A percentile compares a stretch with the other conserved stretches of the same genome.
phyloP scores from a whole-genome alignment of 1,284 basidiomycete genomes.

The Phlebopus sp. region DNA sequence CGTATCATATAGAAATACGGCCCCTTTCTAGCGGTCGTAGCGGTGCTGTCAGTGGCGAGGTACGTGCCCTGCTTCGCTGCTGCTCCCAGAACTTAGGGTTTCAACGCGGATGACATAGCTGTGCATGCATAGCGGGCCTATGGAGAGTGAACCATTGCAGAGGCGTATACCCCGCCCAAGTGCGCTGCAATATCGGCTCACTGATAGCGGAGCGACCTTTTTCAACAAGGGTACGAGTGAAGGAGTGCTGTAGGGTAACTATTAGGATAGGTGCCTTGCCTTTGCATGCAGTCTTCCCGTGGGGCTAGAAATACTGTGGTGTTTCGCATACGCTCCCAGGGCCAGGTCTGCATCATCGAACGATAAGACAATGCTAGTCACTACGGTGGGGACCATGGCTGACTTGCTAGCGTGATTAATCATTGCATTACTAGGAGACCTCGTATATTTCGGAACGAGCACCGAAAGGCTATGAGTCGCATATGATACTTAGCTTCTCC shows the following conservation, averaged over 20 bases:
- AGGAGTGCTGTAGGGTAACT: slow-evolving; percentile 49
- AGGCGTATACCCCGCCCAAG: slow-evolving; percentile 47
- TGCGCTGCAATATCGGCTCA: slow-evolving; percentile 67
- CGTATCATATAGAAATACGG: slow-evolving; percentile 66
- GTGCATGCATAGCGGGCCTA: slow-evolving; percentile 56
- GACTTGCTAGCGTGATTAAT: no score
- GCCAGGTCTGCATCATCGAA: no score
- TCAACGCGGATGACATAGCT: slow-evolving; percentile 40
- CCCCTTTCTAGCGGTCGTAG: slow-evolving; percentile 69
- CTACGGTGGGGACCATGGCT: no score
- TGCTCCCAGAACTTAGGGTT: neutral
- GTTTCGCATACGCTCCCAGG: no score
- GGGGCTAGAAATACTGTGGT: no score
- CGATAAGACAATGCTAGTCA: no score
- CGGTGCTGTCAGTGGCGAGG: slow-evolving; percentile 73
- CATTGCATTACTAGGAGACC: neutral
- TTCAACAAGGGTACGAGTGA: slow-evolving; percentile 69
- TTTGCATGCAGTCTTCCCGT: no score
- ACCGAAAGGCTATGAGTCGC: slow-evolving; percentile 16
- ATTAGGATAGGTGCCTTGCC: neutral
- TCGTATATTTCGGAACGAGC: neutral
- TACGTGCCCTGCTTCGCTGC: slow-evolving; percentile 28
- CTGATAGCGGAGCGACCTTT: slow-evolving; percentile 59
- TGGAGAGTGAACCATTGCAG: slow-evolving; percentile 32
- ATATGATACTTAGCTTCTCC: slow-evolving; percentile 25